Base-by-base conservation (phyloP, 2,329 filamentous ascomycete species). In the Raffaelea ambrosiae region DNA sequence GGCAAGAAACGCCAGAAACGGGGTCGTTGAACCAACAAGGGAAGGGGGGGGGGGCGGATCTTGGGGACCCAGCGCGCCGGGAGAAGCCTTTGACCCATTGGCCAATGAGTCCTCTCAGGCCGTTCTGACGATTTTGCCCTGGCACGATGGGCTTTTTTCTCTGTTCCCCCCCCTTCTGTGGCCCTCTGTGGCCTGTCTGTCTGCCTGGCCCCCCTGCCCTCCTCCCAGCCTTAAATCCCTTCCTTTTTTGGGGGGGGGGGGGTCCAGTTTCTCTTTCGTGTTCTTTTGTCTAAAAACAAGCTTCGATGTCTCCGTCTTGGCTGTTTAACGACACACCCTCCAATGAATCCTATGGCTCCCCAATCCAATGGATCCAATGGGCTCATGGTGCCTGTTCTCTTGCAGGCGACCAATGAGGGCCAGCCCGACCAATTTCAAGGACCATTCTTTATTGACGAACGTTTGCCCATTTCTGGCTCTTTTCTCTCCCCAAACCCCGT, bases 231-330 rank as follows among this genome's bases (percentile, higher is more conserved):
- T 5, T 23, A 8, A 18, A 21, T 18, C 11, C 21, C 16, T 14
- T 29, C 4, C 35, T 40, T 21, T 46, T 44, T 45, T 5, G 31
- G 40, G n/a, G n/a, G n/a, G n/a, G n/a, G n/a, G n/a, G n/a, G n/a
- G n/a, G 35, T 5, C 14, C 5, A 19, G 18, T 48, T 48, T 48
- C 40, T 41, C 36, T 51, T 51, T 51, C 47, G 36, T 22, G 43
- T 51, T 48, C 44, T 47, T 42, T 47, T 35, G 38, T 40, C 44
- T 45, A 48, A 48, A 52, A 47, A 44, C 43, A 50, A 48, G 45
- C 50, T 50, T 52, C 48, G 26, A 36, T 48, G 45, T 41, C 20
- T 44, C 40, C 43, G 46, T 29, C 22, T 33, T 23, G 31, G 11
- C 22, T 19, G 14, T 5, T 38, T 38, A 38, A 38, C 13, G 14